Conservation (phyloP, 306 rosid genomes). For the Alnus rubra region DNA sequence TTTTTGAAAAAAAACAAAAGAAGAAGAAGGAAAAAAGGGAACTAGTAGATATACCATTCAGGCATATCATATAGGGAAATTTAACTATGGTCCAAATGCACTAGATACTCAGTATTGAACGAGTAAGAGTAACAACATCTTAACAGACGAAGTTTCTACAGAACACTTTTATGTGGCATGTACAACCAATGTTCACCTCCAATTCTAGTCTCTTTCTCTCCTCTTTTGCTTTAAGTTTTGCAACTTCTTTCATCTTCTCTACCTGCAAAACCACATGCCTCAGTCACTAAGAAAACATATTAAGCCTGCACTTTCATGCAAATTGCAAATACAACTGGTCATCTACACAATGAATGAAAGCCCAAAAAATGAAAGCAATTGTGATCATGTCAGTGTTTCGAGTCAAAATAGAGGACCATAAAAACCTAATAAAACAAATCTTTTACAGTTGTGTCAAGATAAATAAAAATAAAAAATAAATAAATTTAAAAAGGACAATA, state of each 20-base stretch:
- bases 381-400: no score
- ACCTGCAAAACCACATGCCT: constrained; percentile 53
- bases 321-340: not conserved
- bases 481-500: no score
- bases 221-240: constrained; percentile 78
- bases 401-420: no score
- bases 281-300: constrained; percentile 6
- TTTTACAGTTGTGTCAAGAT: no score
- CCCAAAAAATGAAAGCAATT: not conserved
- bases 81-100: not conserved
- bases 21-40: not conserved
- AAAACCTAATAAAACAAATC: no score
- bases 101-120: not conserved
- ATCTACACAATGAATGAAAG: not conserved
- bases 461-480: no score
- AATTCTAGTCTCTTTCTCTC: constrained; percentile 78
- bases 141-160: not conserved
- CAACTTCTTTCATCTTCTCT: constrained; percentile 84
- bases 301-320: not conserved
- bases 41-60: not conserved
- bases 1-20: no score
- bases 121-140: not conserved
- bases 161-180: not conserved
- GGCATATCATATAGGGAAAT: not conserved
- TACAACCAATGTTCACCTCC: constrained; percentile 50